phyloP scores from a whole-genome alignment of 805 yeast genomes.

The Blastobotrys americana region DNA sequence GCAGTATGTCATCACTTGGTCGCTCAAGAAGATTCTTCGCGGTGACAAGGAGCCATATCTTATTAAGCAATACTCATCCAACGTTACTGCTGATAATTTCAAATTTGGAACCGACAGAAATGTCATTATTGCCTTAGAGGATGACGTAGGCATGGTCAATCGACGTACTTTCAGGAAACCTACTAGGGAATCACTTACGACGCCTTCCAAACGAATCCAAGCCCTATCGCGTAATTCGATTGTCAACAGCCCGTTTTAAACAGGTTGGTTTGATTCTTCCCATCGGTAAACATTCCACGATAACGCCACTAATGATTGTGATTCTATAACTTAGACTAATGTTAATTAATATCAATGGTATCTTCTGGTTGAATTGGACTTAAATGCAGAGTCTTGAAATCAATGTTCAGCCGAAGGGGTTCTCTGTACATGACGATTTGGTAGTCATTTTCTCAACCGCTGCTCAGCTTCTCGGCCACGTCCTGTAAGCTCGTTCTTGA shows the following conservation, averaged over 20 bases:
- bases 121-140: constrained; percentile 64
- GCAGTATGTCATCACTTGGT: constrained; percentile 79
- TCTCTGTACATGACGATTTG: not conserved
- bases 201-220: constrained; percentile 19
- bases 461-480: constrained; percentile 1
- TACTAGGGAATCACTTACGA: constrained; percentile 40
- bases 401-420: too few relatives aligned
- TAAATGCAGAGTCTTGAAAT: too few relatives aligned
- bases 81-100: constrained; percentile 72
- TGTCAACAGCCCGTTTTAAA: constrained; percentile 26
- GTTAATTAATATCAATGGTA: too few relatives aligned
- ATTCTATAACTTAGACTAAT: not conserved
- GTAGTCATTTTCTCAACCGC: not conserved
- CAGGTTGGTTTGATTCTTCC: not conserved
- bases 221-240: constrained; percentile 20
- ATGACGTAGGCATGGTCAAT: constrained; percentile 68
- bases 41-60: constrained; percentile 51
- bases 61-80: constrained; percentile 53
- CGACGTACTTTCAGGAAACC: constrained; percentile 55
- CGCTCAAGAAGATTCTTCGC: constrained; percentile 49
- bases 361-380: too few relatives aligned
- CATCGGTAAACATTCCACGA: not conserved
- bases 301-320: not conserved
- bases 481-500: constrained; percentile 15
- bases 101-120: constrained; percentile 63